These are phyloP conservation scores for Diatrype stigma DNA, from an alignment of 2,329 filamentous ascomycete species.

Conservation along the genomic window DNA sequence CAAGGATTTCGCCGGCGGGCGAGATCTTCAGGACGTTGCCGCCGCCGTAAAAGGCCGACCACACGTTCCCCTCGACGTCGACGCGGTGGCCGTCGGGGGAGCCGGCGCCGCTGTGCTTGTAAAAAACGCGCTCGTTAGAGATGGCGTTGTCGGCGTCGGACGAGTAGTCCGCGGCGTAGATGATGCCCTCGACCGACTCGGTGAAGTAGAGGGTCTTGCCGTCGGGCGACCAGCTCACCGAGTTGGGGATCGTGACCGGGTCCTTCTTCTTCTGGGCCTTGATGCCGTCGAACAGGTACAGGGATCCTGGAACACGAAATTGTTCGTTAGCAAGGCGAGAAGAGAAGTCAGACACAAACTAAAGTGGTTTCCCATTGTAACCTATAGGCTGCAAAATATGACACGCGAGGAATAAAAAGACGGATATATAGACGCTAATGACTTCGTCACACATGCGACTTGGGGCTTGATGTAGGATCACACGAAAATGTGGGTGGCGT, in stretches of 20 bases:
- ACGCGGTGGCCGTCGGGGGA: conserved; percentile 82
- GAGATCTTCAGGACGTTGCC: conserved; percentile 70
- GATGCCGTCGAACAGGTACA: conserved; percentile 68
- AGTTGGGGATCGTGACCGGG: conserved; percentile 74
- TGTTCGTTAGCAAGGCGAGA: conserved; percentile 1
- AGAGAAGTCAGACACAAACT: conserved; percentile 2
- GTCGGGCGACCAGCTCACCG: conserved; percentile 74
- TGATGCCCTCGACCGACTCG: conserved; percentile 66
- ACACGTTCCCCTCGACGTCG: conserved; percentile 80
- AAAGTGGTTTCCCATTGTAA: too few species aligned
- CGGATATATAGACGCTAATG: too few species aligned
- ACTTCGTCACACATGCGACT: too few species aligned
- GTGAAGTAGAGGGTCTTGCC: conserved; percentile 77
- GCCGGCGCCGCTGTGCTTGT: conserved; percentile 60
- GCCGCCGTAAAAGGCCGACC: conserved; percentile 83
- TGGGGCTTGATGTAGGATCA: too few species aligned
- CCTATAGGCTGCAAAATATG: too few species aligned
- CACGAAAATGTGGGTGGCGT: too few species aligned
- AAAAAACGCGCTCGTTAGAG: conserved; percentile 67
- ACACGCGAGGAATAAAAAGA: too few species aligned
- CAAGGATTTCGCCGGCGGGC: conserved; percentile 64
- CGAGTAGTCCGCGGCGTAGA: conserved; percentile 74
- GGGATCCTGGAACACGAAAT: conserved; percentile 53
- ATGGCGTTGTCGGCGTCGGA: conserved; percentile 58
- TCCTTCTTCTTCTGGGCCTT: conserved; percentile 56